These are phyloP conservation scores for Haplosporangium gracile DNA, from an alignment of 192 early-diverging fungal genomes.

Conservation along the genomic window DNA sequence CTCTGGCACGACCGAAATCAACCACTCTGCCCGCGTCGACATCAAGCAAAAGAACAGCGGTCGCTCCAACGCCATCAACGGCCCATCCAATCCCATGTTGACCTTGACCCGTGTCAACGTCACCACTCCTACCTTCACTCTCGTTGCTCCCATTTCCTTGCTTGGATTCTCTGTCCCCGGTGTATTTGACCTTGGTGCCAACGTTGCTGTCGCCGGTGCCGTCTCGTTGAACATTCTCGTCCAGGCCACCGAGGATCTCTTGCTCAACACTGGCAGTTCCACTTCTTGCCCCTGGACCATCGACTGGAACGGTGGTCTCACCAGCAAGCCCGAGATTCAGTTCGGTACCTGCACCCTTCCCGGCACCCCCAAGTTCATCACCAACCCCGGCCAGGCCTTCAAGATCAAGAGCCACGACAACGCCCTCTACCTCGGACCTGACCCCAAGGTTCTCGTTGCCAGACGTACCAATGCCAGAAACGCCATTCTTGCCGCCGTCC, in stretches of 20 bases:
- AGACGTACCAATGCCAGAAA: constrained; percentile 1
- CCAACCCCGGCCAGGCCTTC: background rate
- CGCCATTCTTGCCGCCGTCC: background rate
- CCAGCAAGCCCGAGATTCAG: constrained; percentile 28
- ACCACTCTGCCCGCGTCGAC: constrained; percentile 21
- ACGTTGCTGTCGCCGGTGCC: constrained; percentile 8
- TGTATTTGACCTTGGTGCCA: constrained; percentile 47
- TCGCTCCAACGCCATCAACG: background rate
- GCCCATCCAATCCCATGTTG: constrained; percentile 12
- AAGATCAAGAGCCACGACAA: background rate
- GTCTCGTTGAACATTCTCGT: constrained; percentile 28
- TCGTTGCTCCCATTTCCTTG: constrained; percentile 23
- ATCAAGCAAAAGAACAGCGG: constrained; percentile 25
- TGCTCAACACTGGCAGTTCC: constrained; percentile 43
- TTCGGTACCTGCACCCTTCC: constrained; percentile 41
- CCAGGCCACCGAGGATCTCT: constrained; percentile 41
- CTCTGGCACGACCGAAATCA: constrained; percentile 39
- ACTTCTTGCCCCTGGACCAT: constrained; percentile 43
- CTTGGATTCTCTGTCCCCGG: constrained; percentile 47
- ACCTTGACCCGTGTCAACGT: constrained; percentile 39
- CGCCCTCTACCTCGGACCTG: constrained; percentile 21
- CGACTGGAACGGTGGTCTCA: constrained; percentile 39
- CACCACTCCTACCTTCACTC: constrained; percentile 20
- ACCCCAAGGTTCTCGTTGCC: background rate
- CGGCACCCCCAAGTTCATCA: constrained; percentile 25